A percentile compares a stretch with the other conserved stretches of the same genome.
phyloP scores from a whole-genome alignment of 495 filamentous ascomycete species.

The Polyplosphaeria fusca region DNA sequence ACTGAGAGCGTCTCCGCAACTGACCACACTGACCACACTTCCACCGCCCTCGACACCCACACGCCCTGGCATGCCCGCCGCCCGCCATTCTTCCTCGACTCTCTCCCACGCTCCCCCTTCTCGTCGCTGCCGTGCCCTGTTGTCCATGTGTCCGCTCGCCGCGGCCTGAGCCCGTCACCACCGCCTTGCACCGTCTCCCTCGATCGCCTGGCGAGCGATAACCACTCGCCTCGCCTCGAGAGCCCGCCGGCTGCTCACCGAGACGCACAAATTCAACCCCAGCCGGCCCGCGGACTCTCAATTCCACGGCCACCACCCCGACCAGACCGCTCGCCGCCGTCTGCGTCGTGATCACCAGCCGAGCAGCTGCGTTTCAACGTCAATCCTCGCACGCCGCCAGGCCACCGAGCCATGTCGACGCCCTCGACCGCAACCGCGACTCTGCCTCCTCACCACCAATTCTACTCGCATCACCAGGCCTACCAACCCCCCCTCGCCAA shows the following conservation, averaged over 20 bases:
- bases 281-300: not conserved
- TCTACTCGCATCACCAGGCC: conserved; percentile 65
- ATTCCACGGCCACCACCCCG: not conserved
- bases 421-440: conserved; percentile 79
- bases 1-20: conserved; percentile 9
- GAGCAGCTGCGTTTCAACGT: conserved; percentile 19
- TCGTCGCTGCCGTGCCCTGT: not conserved
- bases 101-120: conserved; percentile 2
- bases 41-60: conserved; percentile 9
- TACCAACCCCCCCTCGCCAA: conserved; percentile 49
- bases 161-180: conserved; percentile 23
- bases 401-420: conserved; percentile 64
- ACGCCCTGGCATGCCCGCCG: conserved; percentile 26
- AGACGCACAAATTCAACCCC: conserved; percentile 1
- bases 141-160: conserved; percentile 8
- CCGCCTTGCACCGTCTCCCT: conserved; percentile 24
- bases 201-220: conserved; percentile 29
- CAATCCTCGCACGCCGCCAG: conserved; percentile 10
- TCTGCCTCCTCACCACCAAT: conserved; percentile 66
- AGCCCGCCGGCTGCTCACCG: conserved; percentile 10
- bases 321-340: not conserved
- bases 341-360: not conserved
- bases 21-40: not conserved
- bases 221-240: conserved; percentile 18
- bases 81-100: conserved; percentile 25